phyloP scores from a whole-genome alignment of 805 yeast species.

The Yarrowia yakushimensis region DNA sequence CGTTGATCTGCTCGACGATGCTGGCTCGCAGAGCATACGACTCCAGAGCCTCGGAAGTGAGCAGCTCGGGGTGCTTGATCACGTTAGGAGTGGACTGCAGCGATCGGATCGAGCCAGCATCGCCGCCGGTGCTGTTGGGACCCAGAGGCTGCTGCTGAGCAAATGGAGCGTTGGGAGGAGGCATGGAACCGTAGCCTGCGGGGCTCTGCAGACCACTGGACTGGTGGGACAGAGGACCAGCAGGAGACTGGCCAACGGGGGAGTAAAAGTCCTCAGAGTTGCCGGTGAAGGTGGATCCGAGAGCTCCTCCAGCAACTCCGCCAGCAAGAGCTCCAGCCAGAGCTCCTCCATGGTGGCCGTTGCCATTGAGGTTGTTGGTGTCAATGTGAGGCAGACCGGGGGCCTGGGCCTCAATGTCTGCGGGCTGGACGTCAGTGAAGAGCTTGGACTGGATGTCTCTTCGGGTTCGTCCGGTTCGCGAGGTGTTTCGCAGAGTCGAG shows the following conservation, averaged over 20 bases:
- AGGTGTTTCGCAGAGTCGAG: conserved; percentile 34
- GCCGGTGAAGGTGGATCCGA: conserved; percentile 3
- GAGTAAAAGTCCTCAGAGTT: conserved; percentile 18
- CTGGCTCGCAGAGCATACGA: conserved; percentile 55
- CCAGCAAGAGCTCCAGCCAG: not conserved
- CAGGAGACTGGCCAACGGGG: conserved; percentile 6
- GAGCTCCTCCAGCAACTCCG: conserved; percentile 4
- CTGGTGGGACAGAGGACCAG: not conserved
- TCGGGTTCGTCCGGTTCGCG: conserved; percentile 34
- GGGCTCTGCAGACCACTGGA: not conserved
- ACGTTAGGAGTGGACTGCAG: conserved; percentile 27
- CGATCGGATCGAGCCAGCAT: conserved; percentile 33
- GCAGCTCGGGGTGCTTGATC: conserved; percentile 35
- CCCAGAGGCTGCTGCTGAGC: conserved; percentile 15
- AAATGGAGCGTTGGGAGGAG: conserved; percentile 26
- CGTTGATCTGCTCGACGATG: conserved; percentile 80
- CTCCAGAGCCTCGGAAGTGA: conserved; percentile 30
- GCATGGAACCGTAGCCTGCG: conserved; percentile 2
- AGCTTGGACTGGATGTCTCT: conserved; percentile 37
- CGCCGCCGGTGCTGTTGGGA: conserved; percentile 25
- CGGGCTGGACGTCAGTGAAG: conserved; percentile 33
- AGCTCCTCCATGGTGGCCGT: not conserved
- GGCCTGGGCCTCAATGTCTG: conserved; percentile 27
- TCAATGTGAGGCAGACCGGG: not conserved
- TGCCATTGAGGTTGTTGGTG: conserved; percentile 6